Conservation (phyloP, 305 asterid genomes). For the Lippia alba region DNA sequence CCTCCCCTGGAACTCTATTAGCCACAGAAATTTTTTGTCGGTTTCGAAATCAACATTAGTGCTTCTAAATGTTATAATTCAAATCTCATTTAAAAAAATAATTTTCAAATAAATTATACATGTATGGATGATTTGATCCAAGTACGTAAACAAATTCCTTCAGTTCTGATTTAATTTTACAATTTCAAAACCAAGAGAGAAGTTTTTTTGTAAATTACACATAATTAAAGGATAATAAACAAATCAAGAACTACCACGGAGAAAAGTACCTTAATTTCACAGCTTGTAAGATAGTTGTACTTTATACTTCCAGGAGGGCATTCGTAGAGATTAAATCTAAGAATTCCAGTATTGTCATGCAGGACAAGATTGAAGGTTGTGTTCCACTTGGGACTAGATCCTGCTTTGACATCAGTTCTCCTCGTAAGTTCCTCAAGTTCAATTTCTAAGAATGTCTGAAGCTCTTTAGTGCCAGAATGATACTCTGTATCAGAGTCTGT, state of each 20-base stretch:
- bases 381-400: slow-evolving; percentile 87
- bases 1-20: too few relatives aligned
- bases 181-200: too few relatives aligned
- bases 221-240: too few relatives aligned
- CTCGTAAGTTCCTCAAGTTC: slow-evolving; percentile 90
- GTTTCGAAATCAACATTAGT: background rate
- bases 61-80: too few relatives aligned
- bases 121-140: too few relatives aligned
- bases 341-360: slow-evolving; percentile 76
- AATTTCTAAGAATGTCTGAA: slow-evolving; percentile 84
- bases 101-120: too few relatives aligned
- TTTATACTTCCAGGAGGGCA: slow-evolving; percentile 73
- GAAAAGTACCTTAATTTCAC: slow-evolving; percentile 84
- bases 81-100: too few relatives aligned
- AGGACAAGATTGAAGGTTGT: slow-evolving; percentile 80
- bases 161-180: too few relatives aligned
- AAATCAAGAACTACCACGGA: background rate
- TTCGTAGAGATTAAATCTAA: slow-evolving; percentile 78
- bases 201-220: too few relatives aligned
- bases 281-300: slow-evolving; percentile 80
- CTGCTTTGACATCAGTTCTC: slow-evolving; percentile 65
- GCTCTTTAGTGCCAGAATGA: slow-evolving; percentile 52
- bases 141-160: too few relatives aligned
- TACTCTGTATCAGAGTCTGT: slow-evolving; percentile 48
- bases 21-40: too few relatives aligned